These are phyloP conservation scores for Neurospora tetrasperma DNA, from an alignment of 495 filamentous ascomycete species.

Conservation along the genomic window DNA sequence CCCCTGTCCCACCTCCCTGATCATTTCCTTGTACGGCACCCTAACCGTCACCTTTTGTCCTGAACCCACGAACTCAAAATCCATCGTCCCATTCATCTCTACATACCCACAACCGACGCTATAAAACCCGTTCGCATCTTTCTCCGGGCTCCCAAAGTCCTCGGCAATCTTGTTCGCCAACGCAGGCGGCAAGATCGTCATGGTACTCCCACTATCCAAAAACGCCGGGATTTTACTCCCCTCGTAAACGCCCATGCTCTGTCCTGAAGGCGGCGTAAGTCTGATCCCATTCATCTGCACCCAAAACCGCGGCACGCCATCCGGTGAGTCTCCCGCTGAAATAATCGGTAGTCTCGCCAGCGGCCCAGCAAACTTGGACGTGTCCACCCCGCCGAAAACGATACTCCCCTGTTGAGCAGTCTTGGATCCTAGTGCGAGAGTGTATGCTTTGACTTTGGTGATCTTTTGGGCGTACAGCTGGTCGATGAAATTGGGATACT, in stretches of 20 bases:
- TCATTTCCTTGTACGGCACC: constrained; percentile 48
- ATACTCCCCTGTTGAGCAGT: constrained; percentile 55
- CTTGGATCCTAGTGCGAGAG: constrained; percentile 38
- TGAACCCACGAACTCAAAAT: constrained; percentile 54
- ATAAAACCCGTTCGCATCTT: constrained; percentile 44
- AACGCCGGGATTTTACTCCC: constrained; percentile 54
- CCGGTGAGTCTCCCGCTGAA: constrained; percentile 31
- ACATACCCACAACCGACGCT: constrained; percentile 64
- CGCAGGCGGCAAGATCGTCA: constrained; percentile 72
- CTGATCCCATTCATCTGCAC: constrained; percentile 54
- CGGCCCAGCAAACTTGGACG: constrained; percentile 64
- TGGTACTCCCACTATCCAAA: constrained; percentile 79
- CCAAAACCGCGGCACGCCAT: constrained; percentile 38
- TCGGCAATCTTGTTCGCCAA: constrained; percentile 52
- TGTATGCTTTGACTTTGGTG: constrained; percentile 37
- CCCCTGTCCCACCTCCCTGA: constrained; percentile 39
- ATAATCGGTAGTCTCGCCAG: constrained; percentile 61
- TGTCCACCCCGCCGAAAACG: constrained; percentile 88
- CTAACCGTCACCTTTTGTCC: constrained; percentile 45
- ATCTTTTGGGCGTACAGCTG: constrained; percentile 30
- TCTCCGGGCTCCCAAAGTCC: constrained; percentile 49
- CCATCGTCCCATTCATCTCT: constrained; percentile 50
- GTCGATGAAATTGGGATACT: constrained; percentile 38
- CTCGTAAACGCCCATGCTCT: constrained; percentile 32
- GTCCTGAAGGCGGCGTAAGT: constrained; percentile 33